Conservation (phyloP, 1,139 yeast species). For the Meyerozyma guilliermondii region DNA sequence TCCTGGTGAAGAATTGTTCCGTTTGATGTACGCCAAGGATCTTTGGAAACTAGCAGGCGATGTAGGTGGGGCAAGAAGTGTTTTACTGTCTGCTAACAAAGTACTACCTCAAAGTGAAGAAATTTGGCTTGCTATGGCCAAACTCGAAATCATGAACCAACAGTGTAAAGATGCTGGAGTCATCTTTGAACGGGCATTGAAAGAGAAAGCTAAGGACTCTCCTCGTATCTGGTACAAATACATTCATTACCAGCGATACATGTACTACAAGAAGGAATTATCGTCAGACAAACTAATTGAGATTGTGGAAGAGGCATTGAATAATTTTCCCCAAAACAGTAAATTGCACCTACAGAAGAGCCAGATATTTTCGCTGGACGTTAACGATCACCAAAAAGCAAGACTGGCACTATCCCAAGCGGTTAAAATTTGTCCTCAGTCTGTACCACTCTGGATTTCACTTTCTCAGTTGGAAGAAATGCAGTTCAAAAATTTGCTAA, state of each 20-base stretch:
- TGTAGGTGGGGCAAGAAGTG: slow-evolving; percentile 45
- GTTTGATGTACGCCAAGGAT: slow-evolving; percentile 72
- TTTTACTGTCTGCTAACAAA: slow-evolving; percentile 46
- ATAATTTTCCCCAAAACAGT: slow-evolving; percentile 38
- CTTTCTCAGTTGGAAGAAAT: slow-evolving; percentile 47
- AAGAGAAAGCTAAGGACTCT: slow-evolving; percentile 26
- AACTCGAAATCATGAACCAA: slow-evolving; percentile 47
- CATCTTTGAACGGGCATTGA: slow-evolving; percentile 38
- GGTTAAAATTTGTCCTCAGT: slow-evolving; percentile 40
- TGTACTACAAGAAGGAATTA: slow-evolving; percentile 23
- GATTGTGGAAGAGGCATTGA: slow-evolving; percentile 36
- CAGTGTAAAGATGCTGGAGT: slow-evolving; percentile 35
- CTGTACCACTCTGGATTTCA: slow-evolving; percentile 50
- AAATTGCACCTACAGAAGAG: slow-evolving; percentile 58
- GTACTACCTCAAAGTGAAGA: slow-evolving; percentile 41
- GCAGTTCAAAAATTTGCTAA: slow-evolving; percentile 34
- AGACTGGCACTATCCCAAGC: slow-evolving; percentile 47
- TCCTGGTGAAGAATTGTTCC: slow-evolving; percentile 46
- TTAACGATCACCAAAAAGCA: slow-evolving; percentile 32
- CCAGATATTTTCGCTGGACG: slow-evolving; percentile 39
- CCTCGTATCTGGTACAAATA: slow-evolving; percentile 61
- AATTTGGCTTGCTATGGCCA: slow-evolving; percentile 68
- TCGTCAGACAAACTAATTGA: slow-evolving; percentile 19
- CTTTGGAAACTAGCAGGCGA: slow-evolving; percentile 48
- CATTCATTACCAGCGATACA: slow-evolving; percentile 49